These are phyloP conservation scores for Shiraia sp. DNA, from an alignment of 2,329 filamentous ascomycete genomes.

Conservation along the genomic window DNA sequence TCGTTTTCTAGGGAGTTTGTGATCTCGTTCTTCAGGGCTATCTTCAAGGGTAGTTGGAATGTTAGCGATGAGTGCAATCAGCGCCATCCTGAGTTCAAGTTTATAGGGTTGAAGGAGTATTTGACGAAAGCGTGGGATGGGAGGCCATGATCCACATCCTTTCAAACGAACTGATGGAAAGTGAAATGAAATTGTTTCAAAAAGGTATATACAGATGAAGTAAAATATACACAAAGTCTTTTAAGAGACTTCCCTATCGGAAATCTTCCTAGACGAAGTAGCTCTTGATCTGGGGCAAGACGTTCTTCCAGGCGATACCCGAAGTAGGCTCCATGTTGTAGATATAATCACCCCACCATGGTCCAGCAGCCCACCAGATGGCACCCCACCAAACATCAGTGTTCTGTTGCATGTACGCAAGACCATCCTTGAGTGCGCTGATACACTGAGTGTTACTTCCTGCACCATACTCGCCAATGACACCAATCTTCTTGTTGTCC, in stretches of 20 bases:
- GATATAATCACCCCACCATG: constrained; percentile 56
- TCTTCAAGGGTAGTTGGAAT: constrained; percentile 49
- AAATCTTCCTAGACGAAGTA: constrained; percentile 26
- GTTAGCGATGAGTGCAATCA: constrained; percentile 52
- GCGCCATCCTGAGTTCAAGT: constrained; percentile 51
- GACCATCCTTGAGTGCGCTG: constrained; percentile 54
- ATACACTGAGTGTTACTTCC: constrained; percentile 57
- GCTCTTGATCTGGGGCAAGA: constrained; percentile 43
- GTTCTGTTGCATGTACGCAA: constrained; percentile 54
- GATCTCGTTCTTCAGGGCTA: constrained; percentile 49
- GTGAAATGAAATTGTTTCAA: too few species aligned
- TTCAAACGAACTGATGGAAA: not conserved
- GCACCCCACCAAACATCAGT: constrained; percentile 59
- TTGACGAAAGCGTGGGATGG: constrained; percentile 48
- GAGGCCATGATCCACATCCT: constrained; percentile 28
- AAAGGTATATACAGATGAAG: too few species aligned
- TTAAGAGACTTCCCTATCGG: too few species aligned
- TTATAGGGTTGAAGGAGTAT: constrained; percentile 49
- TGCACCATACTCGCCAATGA: constrained; percentile 61
- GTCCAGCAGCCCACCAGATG: constrained; percentile 61
- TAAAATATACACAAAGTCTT: too few species aligned
- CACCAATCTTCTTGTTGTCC: constrained; percentile 55
- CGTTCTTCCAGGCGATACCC: constrained; percentile 47
- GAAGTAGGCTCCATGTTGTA: constrained; percentile 55
- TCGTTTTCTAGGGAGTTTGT: constrained; percentile 45